phyloP scores from a whole-genome alignment of 2,329 filamentous ascomycete genomes.

The Leptographium galeiforme region DNA sequence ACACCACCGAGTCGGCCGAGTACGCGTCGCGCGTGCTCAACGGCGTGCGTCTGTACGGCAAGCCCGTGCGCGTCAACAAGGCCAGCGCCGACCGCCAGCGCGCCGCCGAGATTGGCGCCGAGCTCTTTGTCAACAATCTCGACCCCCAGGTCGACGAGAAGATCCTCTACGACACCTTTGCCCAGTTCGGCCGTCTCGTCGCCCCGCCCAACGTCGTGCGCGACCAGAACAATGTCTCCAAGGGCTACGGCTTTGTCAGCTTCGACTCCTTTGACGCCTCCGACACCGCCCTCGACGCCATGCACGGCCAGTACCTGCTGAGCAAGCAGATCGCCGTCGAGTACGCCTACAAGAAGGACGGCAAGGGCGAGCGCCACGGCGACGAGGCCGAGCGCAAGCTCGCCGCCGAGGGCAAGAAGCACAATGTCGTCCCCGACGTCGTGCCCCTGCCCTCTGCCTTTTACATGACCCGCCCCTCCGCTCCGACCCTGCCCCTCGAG shows the following conservation, averaged over 20 bases:
- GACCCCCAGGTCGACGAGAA: constrained; percentile 93
- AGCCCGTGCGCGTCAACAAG: constrained; percentile 95
- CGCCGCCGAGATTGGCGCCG: constrained; percentile 82
- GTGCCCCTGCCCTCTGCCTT: constrained; percentile 66
- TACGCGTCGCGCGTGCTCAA: constrained; percentile 97
- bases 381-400: constrained; percentile 87
- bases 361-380: constrained; percentile 90
- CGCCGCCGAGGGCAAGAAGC: constrained; percentile 82
- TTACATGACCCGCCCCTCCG: constrained; percentile 28
- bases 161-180: constrained; percentile 86
- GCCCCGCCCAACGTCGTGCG: constrained; percentile 81
- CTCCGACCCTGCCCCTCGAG: constrained; percentile 11
- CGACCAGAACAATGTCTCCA: constrained; percentile 76
- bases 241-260: constrained; percentile 93
- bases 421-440: constrained; percentile 75
- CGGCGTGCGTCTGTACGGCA: constrained; percentile 82
- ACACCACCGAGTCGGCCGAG: constrained; percentile 86
- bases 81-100: constrained; percentile 84
- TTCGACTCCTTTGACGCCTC: constrained; percentile 89
- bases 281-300: constrained; percentile 78
- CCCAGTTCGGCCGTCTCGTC: constrained; percentile 76
- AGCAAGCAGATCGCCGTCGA: constrained; percentile 95
- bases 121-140: constrained; percentile 93
- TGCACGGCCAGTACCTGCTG: constrained; percentile 93
- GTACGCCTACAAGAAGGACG: constrained; percentile 99